Conservation (phyloP, 2,329 filamentous ascomycete genomes). For the Colletotrichum sp. region DNA sequence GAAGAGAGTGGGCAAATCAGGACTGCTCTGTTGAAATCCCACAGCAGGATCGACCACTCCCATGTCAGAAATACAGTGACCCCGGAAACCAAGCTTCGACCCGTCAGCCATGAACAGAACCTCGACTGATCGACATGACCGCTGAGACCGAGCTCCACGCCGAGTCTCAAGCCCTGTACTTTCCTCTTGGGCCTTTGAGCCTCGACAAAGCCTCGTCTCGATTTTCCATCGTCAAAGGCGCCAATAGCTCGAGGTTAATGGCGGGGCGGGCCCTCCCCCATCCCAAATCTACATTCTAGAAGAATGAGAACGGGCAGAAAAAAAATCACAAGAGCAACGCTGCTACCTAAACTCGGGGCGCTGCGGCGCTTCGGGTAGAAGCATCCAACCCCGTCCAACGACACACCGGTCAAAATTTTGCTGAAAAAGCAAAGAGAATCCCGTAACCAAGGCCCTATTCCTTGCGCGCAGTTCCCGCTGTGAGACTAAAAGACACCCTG, state of each 20-base stretch:
- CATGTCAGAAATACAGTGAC: not conserved
- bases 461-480: not conserved
- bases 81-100: not conserved
- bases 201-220: not conserved
- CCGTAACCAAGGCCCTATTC: not conserved
- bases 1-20: not conserved
- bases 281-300: not conserved
- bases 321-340: not conserved
- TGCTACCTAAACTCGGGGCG: slow-evolving; percentile 1
- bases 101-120: not conserved
- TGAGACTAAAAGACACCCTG: not conserved
- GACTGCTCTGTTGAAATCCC: not conserved
- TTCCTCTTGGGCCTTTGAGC: not conserved
- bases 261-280: not conserved
- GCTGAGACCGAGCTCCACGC: not conserved
- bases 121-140: not conserved
- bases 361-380: slow-evolving; percentile 4
- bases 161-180: not conserved
- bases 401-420: not conserved
- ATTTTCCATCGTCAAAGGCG: not conserved
- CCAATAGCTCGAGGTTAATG: not conserved
- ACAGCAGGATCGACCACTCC: not conserved
- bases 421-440: not conserved
- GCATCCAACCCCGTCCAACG: not conserved
- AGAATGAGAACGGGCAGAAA: not conserved